Base-by-base conservation (phyloP, 2,329 filamentous ascomycete genomes). In the Lojkania enalia region DNA sequence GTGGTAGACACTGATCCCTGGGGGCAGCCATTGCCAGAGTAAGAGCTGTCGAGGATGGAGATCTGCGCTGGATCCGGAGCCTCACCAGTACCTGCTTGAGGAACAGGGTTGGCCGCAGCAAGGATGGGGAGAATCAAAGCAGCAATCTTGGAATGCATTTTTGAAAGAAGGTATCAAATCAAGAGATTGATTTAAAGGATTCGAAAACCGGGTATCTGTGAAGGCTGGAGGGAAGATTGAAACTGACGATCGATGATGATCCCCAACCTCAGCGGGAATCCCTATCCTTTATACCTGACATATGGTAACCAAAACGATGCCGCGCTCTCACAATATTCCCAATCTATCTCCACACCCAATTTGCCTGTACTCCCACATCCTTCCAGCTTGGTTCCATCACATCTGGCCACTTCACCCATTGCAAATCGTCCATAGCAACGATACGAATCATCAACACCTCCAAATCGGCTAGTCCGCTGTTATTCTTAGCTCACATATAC, bases 21-120 rank as follows among this genome's bases (percentile, higher is more conserved):
- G 31, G 63, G 64, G 40, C 63, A 67, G 14, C 64, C 64, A 37
- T 63, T 67, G 21, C 64, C 64, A 19, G 60, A 64, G 55, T 67
- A 67, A 31, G 57, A 42, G 42, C 48, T 60, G 46, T 60, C 58
- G 15, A 60, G 20, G 36, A 67, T 66, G 35, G 58, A 62, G 47
- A 66, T 66, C 23, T 58, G 57, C 14, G 37, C 30, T 25, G 58
- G 55, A 42, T 54, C 46, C 11, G 60, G 58, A 20, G 50, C 55
- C 23, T 30, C 25, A 5, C 46, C 48, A 23, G 36, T 29, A 5
- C 46, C 48, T 23, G 36, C 29, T 36, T 61, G 60, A 4, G 57
- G 57, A 9, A 61, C 21, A 18, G 61, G 61, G 23, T 44, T 62
- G 39, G 61, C 62, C 14, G 54, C 49, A 43, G 63, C 63, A 40